phyloP scores from a whole-genome alignment of 495 filamentous ascomycete species.

The Penicillium lividum region DNA sequence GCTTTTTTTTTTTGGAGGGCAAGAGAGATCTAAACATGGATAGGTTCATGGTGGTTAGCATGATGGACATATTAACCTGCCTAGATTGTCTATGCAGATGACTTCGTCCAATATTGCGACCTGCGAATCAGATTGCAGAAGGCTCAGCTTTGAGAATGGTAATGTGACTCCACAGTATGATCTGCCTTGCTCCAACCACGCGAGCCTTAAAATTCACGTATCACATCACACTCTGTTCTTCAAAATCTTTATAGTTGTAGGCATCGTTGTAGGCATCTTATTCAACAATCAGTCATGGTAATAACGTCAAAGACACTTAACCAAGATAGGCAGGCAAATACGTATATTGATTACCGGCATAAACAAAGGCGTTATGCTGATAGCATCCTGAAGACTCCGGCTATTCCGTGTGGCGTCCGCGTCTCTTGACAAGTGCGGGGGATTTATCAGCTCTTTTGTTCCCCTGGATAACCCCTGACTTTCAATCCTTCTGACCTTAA shows the following conservation, averaged over 20 bases:
- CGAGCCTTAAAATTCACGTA: not conserved
- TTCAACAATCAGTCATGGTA: not conserved
- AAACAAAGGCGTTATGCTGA: not conserved
- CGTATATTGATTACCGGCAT: not conserved
- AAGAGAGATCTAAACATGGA: not conserved
- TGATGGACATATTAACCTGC: not conserved
- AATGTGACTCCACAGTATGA: not conserved
- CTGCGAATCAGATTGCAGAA: not conserved
- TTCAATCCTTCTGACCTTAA: not conserved
- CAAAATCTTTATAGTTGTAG: not conserved
- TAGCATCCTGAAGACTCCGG: not conserved
- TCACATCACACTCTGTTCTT: not conserved
- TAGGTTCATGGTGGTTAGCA: not conserved
- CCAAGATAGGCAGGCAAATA: not conserved
- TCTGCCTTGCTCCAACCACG: not conserved
- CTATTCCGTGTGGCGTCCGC: not conserved
- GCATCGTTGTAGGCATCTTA: not conserved
- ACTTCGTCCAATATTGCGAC: not conserved
- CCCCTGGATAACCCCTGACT: not conserved
- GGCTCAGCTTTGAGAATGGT: not conserved
- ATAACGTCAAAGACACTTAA: slow-evolving; percentile 13
- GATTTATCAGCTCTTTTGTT: not conserved
- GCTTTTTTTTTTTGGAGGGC: not conserved
- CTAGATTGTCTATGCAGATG: not conserved
- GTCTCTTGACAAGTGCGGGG: not conserved